Evolutionary conservation across 345 rosid genomes (phyloP).

Genomic region (Trapa incisa): DNA sequence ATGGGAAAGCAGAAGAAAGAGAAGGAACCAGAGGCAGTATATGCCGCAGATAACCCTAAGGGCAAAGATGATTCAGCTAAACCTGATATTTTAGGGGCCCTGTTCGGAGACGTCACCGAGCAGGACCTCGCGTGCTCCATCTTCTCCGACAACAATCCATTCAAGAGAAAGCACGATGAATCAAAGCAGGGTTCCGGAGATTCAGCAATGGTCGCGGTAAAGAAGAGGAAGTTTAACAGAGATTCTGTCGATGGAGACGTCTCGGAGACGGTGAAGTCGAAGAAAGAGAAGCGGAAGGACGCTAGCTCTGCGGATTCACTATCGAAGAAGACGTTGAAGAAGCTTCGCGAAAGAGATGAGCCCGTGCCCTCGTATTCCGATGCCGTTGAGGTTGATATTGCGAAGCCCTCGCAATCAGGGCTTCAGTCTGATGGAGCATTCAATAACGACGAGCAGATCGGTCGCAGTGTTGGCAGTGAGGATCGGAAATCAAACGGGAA

Average conservation of each 20-base stretch:
- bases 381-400: not conserved
- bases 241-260: slow-evolving; percentile 1
- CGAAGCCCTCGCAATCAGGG: not conserved
- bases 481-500: slow-evolving; percentile 1
- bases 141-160: slow-evolving; percentile 75
- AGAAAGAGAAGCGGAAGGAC: slow-evolving; percentile 7
- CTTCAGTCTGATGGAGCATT: slow-evolving; percentile 1
- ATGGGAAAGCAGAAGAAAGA: slow-evolving; percentile 29
- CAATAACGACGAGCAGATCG: not conserved
- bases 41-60: not conserved
- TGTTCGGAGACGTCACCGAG: slow-evolving; percentile 23
- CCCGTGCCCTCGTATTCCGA: slow-evolving; percentile 1
- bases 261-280: slow-evolving; percentile 3
- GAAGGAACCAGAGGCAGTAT: slow-evolving; percentile 5
- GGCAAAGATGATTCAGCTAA: slow-evolving; percentile 9
- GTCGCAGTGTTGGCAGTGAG: not conserved
- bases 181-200: slow-evolving; percentile 5
- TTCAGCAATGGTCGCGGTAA: slow-evolving; percentile 6
- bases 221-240: slow-evolving; percentile 9
- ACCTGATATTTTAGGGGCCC: slow-evolving; percentile 28
- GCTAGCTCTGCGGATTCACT: slow-evolving; percentile 7
- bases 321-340: slow-evolving; percentile 23
- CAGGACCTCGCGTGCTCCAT: slow-evolving; percentile 22
- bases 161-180: slow-evolving; percentile 49
- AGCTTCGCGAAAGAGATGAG: slow-evolving; percentile 8